Evolutionary conservation across 768 basidiomycete species (phyloP), one percentile per base, ranked within the genome.

Genomic region (Tricholoma bakamatsutake): DNA sequence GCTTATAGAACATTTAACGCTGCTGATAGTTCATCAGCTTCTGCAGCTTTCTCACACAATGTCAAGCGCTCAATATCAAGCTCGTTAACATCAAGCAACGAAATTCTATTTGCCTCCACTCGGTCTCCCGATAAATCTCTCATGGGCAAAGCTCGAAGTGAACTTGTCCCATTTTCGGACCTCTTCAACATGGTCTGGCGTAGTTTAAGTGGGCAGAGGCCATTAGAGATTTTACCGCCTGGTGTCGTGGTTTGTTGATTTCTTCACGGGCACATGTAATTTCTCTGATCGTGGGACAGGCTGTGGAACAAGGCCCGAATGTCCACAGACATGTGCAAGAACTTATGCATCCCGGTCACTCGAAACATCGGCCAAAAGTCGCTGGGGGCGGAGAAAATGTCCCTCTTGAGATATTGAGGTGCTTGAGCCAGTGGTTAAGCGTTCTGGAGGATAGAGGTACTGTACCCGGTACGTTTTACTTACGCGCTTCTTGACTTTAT

Each of bases 1-100:
- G 71, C 72, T 1, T 83, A 83, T 56, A 80, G 82, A 4, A 78
- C 78, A 8, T 78, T 80, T 57, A 62, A 73, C 34, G 61, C 69
- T n/a, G 54, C 60, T 9, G 55, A 56, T 55, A 24, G 21, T 47
- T 61, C 50, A 28, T 28, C 28, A 17, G 62, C 55, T 39, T 12
- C 15, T 5, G 37, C 2, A 24, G 35, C 11, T 37, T 37, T 37
- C 35, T 60, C 47, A 59, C 47, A 58, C 51, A 18, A 31, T 31
- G 47, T 51, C 52, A 62, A 50, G 39, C 56, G 60, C 56, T 57
- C 52, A 39, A 55, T 52, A 35, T 65, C 64, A 4, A 60, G 57
- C 18, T 43, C 59, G 21, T 50, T 60, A 31, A 56, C 46, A 4
- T 50, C 52, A 6, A 68, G 66, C 53, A 71, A 72, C 37, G 70